Conservation (phyloP, 2,329 filamentous ascomycete species). For the Paraphaeosphaeria sporulosa region DNA sequence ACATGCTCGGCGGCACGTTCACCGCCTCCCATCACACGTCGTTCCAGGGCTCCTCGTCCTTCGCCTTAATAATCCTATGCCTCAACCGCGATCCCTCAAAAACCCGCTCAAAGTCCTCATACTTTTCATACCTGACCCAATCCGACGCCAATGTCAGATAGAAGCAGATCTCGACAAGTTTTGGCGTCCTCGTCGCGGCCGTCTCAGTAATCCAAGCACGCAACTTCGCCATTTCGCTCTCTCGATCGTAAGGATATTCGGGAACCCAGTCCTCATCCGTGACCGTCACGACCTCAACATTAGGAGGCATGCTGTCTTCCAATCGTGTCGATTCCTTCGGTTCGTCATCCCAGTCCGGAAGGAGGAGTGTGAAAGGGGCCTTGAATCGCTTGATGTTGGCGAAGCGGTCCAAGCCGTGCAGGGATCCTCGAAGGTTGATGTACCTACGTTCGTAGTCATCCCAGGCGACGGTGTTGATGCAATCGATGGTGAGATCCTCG, state of each 20-base stretch:
- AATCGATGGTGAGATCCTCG: slow-evolving; percentile 12
- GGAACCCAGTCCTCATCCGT: background rate
- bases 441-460: background rate
- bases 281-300: slow-evolving; percentile 11
- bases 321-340: background rate
- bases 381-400: slow-evolving; percentile 9
- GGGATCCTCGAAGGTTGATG: background rate
- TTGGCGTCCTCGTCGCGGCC: slow-evolving; percentile 3
- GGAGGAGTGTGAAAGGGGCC: background rate
- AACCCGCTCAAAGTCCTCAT: background rate
- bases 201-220: background rate
- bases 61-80: slow-evolving; percentile 1
- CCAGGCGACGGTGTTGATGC: background rate
- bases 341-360: slow-evolving; percentile 6
- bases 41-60: slow-evolving; percentile 9
- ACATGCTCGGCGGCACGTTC: background rate
- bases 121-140: background rate
- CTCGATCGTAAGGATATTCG: background rate
- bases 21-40: background rate
- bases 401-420: slow-evolving; percentile 3
- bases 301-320: slow-evolving; percentile 14
- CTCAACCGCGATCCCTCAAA: slow-evolving; percentile 4
- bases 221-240: background rate
- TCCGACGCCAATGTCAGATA: background rate
- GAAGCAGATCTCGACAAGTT: slow-evolving; percentile 3